Evolutionary conservation across 2,329 filamentous ascomycete species (phyloP).

Genomic region (Dactylellina sp.): DNA sequence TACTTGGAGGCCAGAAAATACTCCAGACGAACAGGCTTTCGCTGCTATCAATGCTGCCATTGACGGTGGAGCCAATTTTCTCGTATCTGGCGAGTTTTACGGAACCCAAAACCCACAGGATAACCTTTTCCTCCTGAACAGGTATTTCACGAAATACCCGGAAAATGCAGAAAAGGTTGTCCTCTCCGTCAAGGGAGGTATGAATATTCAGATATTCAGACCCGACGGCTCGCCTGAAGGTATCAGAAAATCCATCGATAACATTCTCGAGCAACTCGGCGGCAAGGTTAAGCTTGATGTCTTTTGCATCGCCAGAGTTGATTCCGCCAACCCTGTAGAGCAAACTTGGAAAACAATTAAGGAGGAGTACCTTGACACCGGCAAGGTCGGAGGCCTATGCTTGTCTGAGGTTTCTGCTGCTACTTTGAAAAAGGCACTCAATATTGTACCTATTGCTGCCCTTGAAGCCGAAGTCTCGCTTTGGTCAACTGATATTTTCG

Average conservation of each 20-base stretch:
- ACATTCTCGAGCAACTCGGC: conserved; percentile 67
- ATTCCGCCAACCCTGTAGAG: conserved; percentile 67
- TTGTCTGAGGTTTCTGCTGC: conserved; percentile 69
- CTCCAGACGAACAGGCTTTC: conserved; percentile 67
- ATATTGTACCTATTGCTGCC: conserved; percentile 65
- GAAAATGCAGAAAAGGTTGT: conserved; percentile 73
- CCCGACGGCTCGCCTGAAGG: conserved; percentile 70
- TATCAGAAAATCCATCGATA: conserved; percentile 71
- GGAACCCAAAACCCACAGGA: conserved; percentile 71
- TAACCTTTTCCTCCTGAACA: conserved; percentile 69
- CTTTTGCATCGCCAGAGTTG: conserved; percentile 72
- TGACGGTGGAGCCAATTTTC: conserved; percentile 67
- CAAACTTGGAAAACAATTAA: conserved; percentile 66
- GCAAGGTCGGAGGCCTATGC: conserved; percentile 68
- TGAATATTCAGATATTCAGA: conserved; percentile 62
- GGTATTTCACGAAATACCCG: conserved; percentile 74
- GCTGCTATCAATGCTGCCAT: conserved; percentile 68
- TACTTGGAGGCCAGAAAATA: conserved; percentile 61
- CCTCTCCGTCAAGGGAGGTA: conserved; percentile 73
- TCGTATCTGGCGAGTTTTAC: conserved; percentile 76
- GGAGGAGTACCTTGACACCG: conserved; percentile 68
- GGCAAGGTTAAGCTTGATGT: conserved; percentile 73
- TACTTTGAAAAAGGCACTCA: conserved; percentile 67
- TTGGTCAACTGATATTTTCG: conserved; percentile 66
- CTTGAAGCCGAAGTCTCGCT: conserved; percentile 71